Conservation (phyloP, 1,139 yeast genomes). For the Debaryomycetaceae sp. region DNA sequence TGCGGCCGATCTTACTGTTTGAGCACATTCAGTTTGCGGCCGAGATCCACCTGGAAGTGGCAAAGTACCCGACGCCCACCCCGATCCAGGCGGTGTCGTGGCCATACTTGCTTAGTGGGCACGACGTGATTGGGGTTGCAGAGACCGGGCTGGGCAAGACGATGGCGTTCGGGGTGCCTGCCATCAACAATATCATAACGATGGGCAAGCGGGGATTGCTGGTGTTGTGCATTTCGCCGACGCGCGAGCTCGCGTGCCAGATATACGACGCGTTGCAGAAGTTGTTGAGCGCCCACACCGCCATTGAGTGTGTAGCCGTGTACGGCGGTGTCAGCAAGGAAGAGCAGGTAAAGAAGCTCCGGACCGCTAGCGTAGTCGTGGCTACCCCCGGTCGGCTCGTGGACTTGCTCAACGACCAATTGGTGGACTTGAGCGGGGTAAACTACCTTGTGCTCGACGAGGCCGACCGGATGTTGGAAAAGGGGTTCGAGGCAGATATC, state of each 20-base stretch:
- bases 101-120: slow-evolving; percentile 77
- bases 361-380: slow-evolving; percentile 63
- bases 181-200: slow-evolving; percentile 58
- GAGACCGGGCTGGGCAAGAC: slow-evolving; percentile 99
- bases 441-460: slow-evolving; percentile 86
- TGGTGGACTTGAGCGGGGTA: slow-evolving; percentile 57
- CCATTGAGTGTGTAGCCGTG: slow-evolving; percentile 67
- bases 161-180: slow-evolving; percentile 96
- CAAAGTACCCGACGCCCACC: slow-evolving; percentile 78
- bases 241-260: slow-evolving; percentile 94
- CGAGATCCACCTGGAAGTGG: slow-evolving; percentile 44
- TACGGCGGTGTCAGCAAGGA: slow-evolving; percentile 98
- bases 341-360: slow-evolving; percentile 66
- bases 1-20: slow-evolving; percentile 68
- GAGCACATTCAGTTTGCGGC: slow-evolving; percentile 47
- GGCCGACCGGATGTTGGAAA: slow-evolving; percentile 96
- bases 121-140: slow-evolving; percentile 94
- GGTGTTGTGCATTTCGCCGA: slow-evolving; percentile 86
- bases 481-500: slow-evolving; percentile 94
- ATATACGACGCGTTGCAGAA: slow-evolving; percentile 73
- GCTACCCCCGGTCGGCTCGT: slow-evolving; percentile 97
- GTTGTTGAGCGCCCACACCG: slow-evolving; percentile 45
- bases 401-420: slow-evolving; percentile 84
- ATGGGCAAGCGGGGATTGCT: slow-evolving; percentile 42
- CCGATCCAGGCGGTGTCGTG: slow-evolving; percentile 96